A percentile compares a stretch with the other conserved stretches of the same genome.
phyloP scores from a whole-genome alignment of 345 rosid species.

The Boechera divaricarpa region DNA sequence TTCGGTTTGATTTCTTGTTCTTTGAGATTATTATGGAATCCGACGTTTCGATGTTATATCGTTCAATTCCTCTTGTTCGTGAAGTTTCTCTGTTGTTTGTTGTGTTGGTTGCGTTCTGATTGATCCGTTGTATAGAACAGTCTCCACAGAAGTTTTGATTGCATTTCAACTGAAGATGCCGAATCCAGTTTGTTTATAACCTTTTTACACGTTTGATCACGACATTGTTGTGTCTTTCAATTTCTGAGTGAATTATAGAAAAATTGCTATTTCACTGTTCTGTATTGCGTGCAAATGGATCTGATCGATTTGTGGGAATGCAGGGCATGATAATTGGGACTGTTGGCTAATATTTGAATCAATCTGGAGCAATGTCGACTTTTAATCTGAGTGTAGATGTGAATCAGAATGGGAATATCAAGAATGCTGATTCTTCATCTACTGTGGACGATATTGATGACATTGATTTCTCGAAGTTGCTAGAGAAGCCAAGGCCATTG shows the following conservation, averaged over 20 bases:
- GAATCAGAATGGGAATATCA: conserved; percentile 48
- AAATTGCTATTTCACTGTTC: conserved; percentile 6
- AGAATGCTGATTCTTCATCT: conserved; percentile 42
- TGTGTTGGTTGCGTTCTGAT: neutral
- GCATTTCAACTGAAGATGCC: conserved; percentile 2
- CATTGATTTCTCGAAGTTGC: conserved; percentile 65
- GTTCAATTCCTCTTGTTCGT: conserved; percentile 2
- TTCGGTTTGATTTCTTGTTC: conserved; percentile 26
- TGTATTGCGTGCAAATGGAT: conserved; percentile 9
- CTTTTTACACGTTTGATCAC: conserved; percentile 25
- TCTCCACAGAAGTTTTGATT: neutral
- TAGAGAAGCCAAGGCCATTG: conserved; percentile 73
- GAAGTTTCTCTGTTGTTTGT: conserved; percentile 7
- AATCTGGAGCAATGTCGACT: conserved; percentile 47
- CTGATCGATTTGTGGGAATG: conserved; percentile 28
- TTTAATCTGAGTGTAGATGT: conserved; percentile 43
- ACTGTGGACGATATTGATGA: conserved; percentile 56
- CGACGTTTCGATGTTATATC: conserved; percentile 2
- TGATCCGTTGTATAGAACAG: neutral
- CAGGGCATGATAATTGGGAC: conserved; percentile 37
- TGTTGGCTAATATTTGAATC: conserved; percentile 27
- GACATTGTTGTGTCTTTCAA: conserved; percentile 7
- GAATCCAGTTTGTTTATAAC: neutral
- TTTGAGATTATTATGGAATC: conserved; percentile 7
- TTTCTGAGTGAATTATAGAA: conserved; percentile 7